Conservation (phyloP, 257 asterid species). For the Knoxia roxburghii region DNA sequence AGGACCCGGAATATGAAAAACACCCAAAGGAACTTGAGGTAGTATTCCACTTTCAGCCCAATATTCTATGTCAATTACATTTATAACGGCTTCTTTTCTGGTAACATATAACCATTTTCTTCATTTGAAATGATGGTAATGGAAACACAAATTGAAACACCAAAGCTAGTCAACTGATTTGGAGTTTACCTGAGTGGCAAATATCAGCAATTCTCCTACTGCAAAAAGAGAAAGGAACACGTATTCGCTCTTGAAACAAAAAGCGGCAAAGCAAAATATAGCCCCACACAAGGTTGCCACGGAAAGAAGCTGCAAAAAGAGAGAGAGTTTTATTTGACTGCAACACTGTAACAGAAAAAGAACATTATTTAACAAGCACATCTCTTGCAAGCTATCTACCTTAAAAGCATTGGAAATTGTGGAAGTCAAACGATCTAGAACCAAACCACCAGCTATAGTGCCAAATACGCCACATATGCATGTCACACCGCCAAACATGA, state of each 20-base stretch:
- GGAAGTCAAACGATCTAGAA: slow-evolving; percentile 67
- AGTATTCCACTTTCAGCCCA: background rate
- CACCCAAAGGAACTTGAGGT: background rate
- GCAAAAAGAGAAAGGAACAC: slow-evolving; percentile 60
- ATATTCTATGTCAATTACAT: background rate
- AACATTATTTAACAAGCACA: background rate
- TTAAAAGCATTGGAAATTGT: slow-evolving; percentile 86
- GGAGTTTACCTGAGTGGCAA: slow-evolving; percentile 63
- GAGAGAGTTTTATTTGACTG: background rate
- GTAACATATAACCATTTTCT: background rate
- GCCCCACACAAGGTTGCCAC: slow-evolving; percentile 62
- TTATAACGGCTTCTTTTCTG: background rate
- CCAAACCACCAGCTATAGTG: slow-evolving; percentile 80
- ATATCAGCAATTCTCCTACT: slow-evolving; percentile 68
- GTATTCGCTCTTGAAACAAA: slow-evolving; percentile 67
- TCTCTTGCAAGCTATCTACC: slow-evolving; percentile 31
- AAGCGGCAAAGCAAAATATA: slow-evolving; percentile 73
- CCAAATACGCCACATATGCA: slow-evolving; percentile 79
- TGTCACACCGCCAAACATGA: slow-evolving; percentile 83
- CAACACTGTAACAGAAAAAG: background rate
- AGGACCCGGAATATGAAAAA: too few species aligned
- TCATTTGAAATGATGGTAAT: background rate
- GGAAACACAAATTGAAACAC: background rate
- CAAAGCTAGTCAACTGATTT: background rate
- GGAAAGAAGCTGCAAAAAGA: slow-evolving; percentile 62